Evolutionary conservation across 345 rosid genomes (phyloP).

Genomic region (Euphorbia tirucalli): DNA sequence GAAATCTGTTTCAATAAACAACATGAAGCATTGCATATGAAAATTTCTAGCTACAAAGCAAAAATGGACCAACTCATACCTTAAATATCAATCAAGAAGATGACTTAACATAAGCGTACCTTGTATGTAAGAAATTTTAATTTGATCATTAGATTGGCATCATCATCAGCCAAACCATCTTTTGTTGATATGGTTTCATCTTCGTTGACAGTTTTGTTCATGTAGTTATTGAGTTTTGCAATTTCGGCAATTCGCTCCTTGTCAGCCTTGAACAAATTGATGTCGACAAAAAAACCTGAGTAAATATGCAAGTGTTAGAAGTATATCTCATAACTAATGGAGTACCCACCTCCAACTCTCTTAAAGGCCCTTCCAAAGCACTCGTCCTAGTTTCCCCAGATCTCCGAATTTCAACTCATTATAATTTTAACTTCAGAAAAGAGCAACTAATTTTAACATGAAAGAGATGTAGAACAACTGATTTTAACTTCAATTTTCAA

Average conservation of each 20-base stretch:
- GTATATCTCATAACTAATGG: background rate
- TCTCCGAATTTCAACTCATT: background rate
- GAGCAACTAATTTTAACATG: background rate
- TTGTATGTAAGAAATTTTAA: conserved; percentile 90
- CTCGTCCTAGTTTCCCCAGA: background rate
- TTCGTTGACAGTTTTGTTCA: conserved; percentile 40
- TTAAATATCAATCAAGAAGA: background rate
- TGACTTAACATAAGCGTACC: conserved; percentile 37
- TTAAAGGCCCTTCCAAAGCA: background rate
- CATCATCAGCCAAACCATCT: conserved; percentile 74
- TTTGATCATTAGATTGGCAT: conserved; percentile 91
- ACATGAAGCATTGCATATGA: background rate
- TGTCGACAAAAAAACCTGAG: conserved; percentile 88
- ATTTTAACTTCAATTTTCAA: background rate
- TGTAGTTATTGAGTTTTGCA: conserved; percentile 32
- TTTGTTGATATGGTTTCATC: conserved; percentile 30
- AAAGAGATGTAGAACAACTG: background rate
- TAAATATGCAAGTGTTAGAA: conserved; percentile 2
- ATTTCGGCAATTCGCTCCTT: conserved; percentile 57
- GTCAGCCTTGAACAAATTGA: conserved; percentile 78
- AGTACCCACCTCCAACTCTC: background rate
- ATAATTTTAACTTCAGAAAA: background rate
- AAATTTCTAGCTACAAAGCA: conserved; percentile 4
- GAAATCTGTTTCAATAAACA: background rate
- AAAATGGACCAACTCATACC: background rate